Base-by-base conservation (phyloP, 225 moss, liverwort and hornwort species). In the Marchantia polymorpha region DNA sequence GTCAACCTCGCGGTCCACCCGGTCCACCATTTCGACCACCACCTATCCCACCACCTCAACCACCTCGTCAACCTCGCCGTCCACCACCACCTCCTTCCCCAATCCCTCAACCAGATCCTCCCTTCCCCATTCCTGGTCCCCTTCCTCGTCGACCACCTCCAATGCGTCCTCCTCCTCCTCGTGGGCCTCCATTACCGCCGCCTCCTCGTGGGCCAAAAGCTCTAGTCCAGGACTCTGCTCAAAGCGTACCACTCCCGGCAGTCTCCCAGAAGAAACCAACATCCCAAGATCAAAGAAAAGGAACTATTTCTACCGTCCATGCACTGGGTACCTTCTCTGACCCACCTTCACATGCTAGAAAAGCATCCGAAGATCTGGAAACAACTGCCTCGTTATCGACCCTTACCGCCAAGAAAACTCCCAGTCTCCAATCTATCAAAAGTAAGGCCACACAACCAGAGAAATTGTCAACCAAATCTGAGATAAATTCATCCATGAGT, bases 101-200 rank as follows among this genome's bases (percentile, higher is more conserved):
- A 12, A 25, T 73, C 13, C 73, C 54, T 73, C 15, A 52, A 73
- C 54, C 54, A 7, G 54, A 73, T 54, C 73, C 27, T 55, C 54
- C 73, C 6, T 73, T 73, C 14, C 73, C 54, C 4, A 25, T 73
- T 52, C 54, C 73, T 12, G 53, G 26, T 73, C 73, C 73, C 10
- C 25, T 73, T 73, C 73, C 73, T 52, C 73, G 25, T 73, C 23
- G 52, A 53, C 73, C 73, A 52, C 73, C 50, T 73, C 52, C 73
- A 27, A 26, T 73, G 8, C 25, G 52, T 54, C 54, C 73, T 27
- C 73, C 27, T 53, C 54, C 29, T 73, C 53, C 73, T 73, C 73
- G 12, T 73, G 27, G 54, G 26, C 73, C 73, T 52, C 73, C 73
- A 26, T 51, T 23, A 54, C 27, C 54, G 7, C 73, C 73, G 26